Conservation (phyloP, 495 filamentous ascomycete genomes). For the Arthonia radiata region DNA sequence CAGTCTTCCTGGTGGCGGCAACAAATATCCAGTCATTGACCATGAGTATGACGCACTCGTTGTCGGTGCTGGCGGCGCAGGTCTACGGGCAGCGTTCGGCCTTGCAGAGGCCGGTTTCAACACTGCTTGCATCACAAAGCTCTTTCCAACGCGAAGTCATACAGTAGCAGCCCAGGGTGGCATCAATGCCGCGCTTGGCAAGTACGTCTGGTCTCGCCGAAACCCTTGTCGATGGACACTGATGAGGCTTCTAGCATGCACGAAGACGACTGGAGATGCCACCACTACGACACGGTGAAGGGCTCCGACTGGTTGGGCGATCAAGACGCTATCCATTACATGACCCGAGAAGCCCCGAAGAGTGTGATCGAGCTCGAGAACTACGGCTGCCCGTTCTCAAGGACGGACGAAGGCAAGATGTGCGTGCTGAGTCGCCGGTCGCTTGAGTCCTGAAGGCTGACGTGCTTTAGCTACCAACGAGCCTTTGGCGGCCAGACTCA, state of each 20-base stretch:
- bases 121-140: constrained; percentile 92
- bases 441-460: constrained; percentile 5
- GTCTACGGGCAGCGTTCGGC: constrained; percentile 86
- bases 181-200: constrained; percentile 91
- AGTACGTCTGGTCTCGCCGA: constrained; percentile 22
- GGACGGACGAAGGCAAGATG: constrained; percentile 93
- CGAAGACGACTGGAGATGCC: constrained; percentile 94
- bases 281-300: constrained; percentile 99
- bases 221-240: neutral
- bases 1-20: constrained; percentile 50
- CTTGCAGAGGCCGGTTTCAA: constrained; percentile 95
- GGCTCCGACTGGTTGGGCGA: constrained; percentile 96
- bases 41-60: constrained; percentile 77
- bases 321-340: constrained; percentile 98
- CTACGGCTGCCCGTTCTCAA: constrained; percentile 92
- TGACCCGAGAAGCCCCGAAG: constrained; percentile 83
- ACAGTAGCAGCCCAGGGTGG: constrained; percentile 87
- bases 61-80: constrained; percentile 80
- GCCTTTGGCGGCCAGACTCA: constrained; percentile 93
- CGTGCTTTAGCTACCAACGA: constrained; percentile 47
- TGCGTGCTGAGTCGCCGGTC: constrained; percentile 13
- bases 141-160: constrained; percentile 88
- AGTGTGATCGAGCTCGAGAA: constrained; percentile 89
- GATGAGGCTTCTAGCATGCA: constrained; percentile 29
- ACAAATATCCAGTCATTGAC: constrained; percentile 72